These are phyloP conservation scores for Lactarius quietus DNA, from an alignment of 768 basidiomycete species.

Conservation along the genomic window DNA sequence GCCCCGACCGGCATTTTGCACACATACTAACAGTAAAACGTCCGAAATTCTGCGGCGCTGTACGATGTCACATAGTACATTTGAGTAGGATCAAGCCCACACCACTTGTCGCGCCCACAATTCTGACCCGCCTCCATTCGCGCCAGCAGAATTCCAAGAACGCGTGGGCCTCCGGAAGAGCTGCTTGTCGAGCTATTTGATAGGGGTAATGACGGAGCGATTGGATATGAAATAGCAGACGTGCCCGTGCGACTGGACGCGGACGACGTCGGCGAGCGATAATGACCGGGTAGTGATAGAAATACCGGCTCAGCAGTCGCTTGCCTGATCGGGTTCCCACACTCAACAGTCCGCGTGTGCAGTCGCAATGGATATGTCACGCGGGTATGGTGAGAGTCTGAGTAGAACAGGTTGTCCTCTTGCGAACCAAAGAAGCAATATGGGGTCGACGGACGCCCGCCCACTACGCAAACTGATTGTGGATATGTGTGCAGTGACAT, in stretches of 20 bases:
- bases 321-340: constrained; percentile 9
- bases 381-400: constrained; percentile 77
- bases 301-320: too few species aligned
- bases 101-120: constrained; percentile 6
- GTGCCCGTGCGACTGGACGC: constrained; percentile 29
- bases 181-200: constrained; percentile 43
- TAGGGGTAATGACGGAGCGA: constrained; percentile 59
- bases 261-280: constrained; percentile 27
- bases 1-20: constrained; percentile 80
- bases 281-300: constrained; percentile 25
- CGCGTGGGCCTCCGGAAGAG: constrained; percentile 31
- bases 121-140: constrained; percentile 30
- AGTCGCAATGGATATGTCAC: constrained; percentile 69
- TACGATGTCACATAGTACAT: constrained; percentile 66
- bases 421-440: constrained; percentile 97
- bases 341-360: constrained; percentile 33
- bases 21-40: constrained; percentile 95
- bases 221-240: constrained; percentile 50
- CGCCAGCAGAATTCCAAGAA: constrained; percentile 33
- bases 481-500: constrained; percentile 84
- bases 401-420: constrained; percentile 79
- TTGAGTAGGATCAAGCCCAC: constrained; percentile 42
- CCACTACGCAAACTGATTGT: constrained; percentile 93
- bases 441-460: constrained; percentile 92
- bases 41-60: constrained; percentile 64